Evolutionary conservation across 495 filamentous ascomycete genomes (phyloP).

Genomic region (Penicillium fimorum): DNA sequence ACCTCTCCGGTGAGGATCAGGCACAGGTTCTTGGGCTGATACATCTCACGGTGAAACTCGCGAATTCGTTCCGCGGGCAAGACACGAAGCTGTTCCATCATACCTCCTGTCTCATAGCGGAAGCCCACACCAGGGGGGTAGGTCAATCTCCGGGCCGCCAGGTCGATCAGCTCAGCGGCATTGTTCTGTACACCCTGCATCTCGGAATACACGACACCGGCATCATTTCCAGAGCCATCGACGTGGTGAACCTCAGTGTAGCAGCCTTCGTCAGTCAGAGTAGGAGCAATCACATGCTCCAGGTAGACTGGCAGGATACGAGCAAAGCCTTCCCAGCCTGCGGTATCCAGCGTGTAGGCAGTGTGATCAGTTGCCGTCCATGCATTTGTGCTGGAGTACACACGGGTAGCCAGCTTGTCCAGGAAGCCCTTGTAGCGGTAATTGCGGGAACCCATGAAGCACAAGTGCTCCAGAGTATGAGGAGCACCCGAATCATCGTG

Average conservation of each 20-base stretch:
- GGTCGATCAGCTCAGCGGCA: conserved; percentile 77
- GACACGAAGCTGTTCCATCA: conserved; percentile 87
- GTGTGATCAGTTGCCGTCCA: conserved; percentile 94
- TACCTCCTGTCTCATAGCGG: conserved; percentile 93
- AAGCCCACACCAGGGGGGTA: conserved; percentile 92
- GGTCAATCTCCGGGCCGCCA: conserved; percentile 69
- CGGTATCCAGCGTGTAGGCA: conserved; percentile 91
- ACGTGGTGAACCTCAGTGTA: conserved; percentile 97
- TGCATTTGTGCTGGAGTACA: conserved; percentile 92
- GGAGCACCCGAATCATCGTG: conserved; percentile 94
- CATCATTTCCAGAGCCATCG: conserved; percentile 89
- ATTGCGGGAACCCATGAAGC: conserved; percentile 96
- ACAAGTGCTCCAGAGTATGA: conserved; percentile 92
- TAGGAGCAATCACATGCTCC: conserved; percentile 89
- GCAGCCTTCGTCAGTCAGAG: conserved; percentile 86
- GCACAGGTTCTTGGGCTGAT: conserved; percentile 94
- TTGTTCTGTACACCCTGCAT: conserved; percentile 96
- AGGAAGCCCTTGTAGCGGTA: conserved; percentile 93
- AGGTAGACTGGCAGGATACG: conserved; percentile 94
- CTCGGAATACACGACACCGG: conserved; percentile 97
- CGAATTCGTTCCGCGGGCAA: conserved; percentile 87
- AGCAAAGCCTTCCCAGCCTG: conserved; percentile 94
- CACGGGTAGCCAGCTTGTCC: conserved; percentile 87
- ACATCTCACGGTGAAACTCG: conserved; percentile 93
- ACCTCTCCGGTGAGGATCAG: conserved; percentile 87